Percentiles rank a stretch among this genome's conserved stretches.
Conservation (phyloP, 148 eudicot genomes). For the Cornus controversa region DNA sequence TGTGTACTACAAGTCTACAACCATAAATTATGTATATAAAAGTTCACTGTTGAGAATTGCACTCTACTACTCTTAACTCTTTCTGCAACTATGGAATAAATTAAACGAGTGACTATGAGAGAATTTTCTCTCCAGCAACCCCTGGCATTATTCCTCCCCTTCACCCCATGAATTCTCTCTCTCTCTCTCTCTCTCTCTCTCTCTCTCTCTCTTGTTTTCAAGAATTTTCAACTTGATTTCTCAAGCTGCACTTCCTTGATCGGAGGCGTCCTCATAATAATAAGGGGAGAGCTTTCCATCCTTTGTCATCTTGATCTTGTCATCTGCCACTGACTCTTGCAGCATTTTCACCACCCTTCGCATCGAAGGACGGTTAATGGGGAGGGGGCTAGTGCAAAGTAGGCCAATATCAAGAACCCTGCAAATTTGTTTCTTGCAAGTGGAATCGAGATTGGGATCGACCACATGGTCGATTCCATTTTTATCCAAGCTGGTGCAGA, state of each 20-base stretch:
- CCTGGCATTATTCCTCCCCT: too few relatives aligned
- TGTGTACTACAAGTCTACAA: not conserved
- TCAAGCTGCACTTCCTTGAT: not conserved
- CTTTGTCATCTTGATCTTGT: not conserved
- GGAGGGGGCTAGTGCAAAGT: constrained; percentile 27
- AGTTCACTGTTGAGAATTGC: not conserved
- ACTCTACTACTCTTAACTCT: not conserved
- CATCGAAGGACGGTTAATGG: constrained; percentile 20
- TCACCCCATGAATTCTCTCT: not conserved
- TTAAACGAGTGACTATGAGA: not conserved
- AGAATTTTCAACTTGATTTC: not conserved
- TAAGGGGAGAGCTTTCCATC: constrained; percentile 8
- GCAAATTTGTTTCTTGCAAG: constrained; percentile 32
- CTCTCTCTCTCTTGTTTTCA: not conserved
- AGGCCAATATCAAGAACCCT: constrained; percentile 39
- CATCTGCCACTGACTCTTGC: constrained; percentile 1
- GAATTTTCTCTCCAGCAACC: not conserved
- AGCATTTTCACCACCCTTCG: constrained; percentile 14
- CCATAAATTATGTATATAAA: not conserved
- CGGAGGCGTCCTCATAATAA: not conserved
- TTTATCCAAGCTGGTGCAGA: constrained; percentile 24
- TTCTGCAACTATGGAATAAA: not conserved
- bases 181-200: not conserved
- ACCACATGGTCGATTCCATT: constrained; percentile 29
- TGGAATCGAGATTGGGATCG: constrained; percentile 28